These are phyloP conservation scores for Leptographium lundbergii DNA, from an alignment of 2,329 filamentous ascomycete species.

Conservation along the genomic window DNA sequence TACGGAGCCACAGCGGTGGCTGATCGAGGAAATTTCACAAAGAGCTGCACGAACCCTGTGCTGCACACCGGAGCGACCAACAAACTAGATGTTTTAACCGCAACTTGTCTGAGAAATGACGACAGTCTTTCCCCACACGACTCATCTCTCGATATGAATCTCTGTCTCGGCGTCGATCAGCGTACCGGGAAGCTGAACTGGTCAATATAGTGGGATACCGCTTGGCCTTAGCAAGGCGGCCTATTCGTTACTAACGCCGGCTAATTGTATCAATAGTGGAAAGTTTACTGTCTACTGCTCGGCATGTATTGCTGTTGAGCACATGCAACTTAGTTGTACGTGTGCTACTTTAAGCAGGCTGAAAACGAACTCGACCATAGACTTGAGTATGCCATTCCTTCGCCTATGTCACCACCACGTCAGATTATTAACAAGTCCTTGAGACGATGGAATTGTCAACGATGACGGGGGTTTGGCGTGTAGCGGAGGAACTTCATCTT, in stretches of 20 bases:
- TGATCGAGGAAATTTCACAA: not conserved
- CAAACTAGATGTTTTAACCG: conserved; percentile 3
- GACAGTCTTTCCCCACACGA: not conserved
- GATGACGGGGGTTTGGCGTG: not conserved
- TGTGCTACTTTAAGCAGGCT: conserved; percentile 5
- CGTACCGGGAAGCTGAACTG: conserved; percentile 4
- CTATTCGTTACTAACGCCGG: not conserved
- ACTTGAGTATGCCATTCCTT: conserved; percentile 8
- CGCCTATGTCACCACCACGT: not conserved
- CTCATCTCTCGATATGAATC: conserved; percentile 11
- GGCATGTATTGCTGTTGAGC: conserved; percentile 1
- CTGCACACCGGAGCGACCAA: not conserved
- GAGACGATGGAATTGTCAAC: not conserved
- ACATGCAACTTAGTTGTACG: conserved; percentile 5
- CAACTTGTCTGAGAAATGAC: not conserved
- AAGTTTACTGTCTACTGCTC: conserved; percentile 12
- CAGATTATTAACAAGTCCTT: not conserved
- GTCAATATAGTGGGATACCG: conserved; percentile 7
- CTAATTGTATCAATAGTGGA: conserved; percentile 4
- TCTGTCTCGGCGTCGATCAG: conserved; percentile 12
- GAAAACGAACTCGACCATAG: conserved; percentile 5
- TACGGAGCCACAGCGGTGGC: not conserved
- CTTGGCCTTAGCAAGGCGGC: not conserved
- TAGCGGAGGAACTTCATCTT: not conserved
- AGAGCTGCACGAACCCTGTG: not conserved